Base-by-base conservation (phyloP, 225 moss, liverwort and hornwort genomes). In the Thuidium tamariscinum region DNA sequence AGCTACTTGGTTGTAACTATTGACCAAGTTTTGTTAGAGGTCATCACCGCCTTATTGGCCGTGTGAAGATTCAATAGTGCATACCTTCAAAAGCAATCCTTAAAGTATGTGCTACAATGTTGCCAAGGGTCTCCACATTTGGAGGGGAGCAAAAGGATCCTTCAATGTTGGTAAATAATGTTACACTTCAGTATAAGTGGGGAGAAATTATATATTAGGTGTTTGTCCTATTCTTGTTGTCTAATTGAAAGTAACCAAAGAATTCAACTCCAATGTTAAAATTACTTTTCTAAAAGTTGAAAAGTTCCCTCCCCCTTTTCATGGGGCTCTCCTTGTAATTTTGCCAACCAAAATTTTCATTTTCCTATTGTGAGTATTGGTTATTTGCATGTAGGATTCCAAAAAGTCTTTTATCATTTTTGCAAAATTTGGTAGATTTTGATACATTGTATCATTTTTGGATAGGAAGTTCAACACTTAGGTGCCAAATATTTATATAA, bases 161-260 rank as follows among this genome's bases (percentile, higher is more conserved):
- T n/a, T n/a, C n/a, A n/a, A n/a, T n/a, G n/a, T n/a, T n/a, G n/a
- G n/a, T n/a, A n/a, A n/a, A n/a, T n/a, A n/a, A n/a, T n/a, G n/a
- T n/a, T n/a, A n/a, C n/a, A n/a, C n/a, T n/a, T n/a, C n/a, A n/a
- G n/a, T n/a, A n/a, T n/a, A n/a, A 67, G 7, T 67, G 22, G 22
- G 37, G 1, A 36, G 3, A 66, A 12, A 13, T 37, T 22, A 22
- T 6, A 37, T 37, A 22, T 22, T 2, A 12, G 11, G 2, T 1
- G 0, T 22, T 4, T 0, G 1, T 20, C 13, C 0, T 22, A 0
- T n/a, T 7, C 37, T 67, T 22, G 9, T 37, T 22, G 4, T 13
- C 37, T 21, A 67, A 67, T 22, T 12, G 2, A 5, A n/a, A 19
- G 20, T 5, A 19, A 19, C 5, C 3, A 2, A 65, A 11, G 9